Percentiles rank a stretch among this genome's conserved stretches.
phyloP scores from a whole-genome alignment of 176 grass and related monocot genomes.

The Cymbopogon citratus region DNA sequence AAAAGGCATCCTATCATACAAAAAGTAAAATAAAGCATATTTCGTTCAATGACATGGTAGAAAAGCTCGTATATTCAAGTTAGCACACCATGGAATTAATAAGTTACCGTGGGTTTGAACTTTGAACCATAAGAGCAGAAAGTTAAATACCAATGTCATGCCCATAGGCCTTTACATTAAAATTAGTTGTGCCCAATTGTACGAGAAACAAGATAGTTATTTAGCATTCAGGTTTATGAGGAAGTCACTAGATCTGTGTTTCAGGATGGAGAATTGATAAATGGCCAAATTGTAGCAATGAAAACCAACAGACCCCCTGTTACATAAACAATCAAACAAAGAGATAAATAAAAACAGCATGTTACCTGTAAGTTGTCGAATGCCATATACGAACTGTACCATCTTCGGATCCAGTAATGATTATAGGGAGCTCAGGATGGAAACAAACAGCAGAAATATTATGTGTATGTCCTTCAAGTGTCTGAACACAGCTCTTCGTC shows the following conservation, averaged over 20 bases:
- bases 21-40: no score
- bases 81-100: neutral
- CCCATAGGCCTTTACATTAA: neutral
- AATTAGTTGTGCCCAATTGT: neutral
- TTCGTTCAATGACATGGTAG: no score
- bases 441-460: constrained; percentile 96
- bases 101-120: neutral
- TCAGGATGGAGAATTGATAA: neutral
- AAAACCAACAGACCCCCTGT: neutral
- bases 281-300: neutral
- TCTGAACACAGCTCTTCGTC: constrained; percentile 99
- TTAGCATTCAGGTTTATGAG: neutral
- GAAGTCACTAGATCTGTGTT: neutral
- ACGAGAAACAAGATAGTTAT: neutral
- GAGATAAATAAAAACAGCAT: constrained; percentile 22
- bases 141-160: neutral
- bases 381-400: constrained; percentile 95
- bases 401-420: constrained; percentile 97
- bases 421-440: constrained; percentile 96
- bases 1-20: no score
- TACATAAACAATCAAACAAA: neutral
- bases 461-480: constrained; percentile 96
- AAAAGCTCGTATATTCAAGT: neutral
- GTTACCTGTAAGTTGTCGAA: constrained; percentile 93
- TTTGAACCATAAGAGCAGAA: neutral